phyloP scores from a whole-genome alignment of 495 filamentous ascomycete species.

The Penicillium verhagenii region DNA sequence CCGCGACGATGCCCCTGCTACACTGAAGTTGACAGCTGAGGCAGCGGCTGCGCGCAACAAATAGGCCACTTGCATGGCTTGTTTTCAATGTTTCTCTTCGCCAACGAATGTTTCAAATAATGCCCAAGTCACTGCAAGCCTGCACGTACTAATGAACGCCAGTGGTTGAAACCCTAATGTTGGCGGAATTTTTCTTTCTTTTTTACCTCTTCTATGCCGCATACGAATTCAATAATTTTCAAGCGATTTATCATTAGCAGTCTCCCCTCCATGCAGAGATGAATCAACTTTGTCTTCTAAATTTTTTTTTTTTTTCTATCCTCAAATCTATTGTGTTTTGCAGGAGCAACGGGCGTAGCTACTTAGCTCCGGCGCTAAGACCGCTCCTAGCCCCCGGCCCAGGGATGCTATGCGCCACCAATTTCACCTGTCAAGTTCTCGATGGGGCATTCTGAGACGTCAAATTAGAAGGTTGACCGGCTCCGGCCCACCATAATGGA shows the following conservation, averaged over 20 bases:
- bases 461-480: background rate
- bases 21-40: slow-evolving; percentile 61
- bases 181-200: background rate
- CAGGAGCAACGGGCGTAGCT: background rate
- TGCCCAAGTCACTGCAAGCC: background rate
- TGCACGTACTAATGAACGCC: background rate
- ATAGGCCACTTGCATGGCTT: slow-evolving; percentile 23
- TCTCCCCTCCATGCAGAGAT: background rate
- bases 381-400: background rate
- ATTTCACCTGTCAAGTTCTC: background rate
- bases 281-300: background rate
- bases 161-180: background rate
- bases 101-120: background rate
- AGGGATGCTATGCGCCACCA: background rate
- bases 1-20: slow-evolving; percentile 72
- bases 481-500: background rate
- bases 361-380: background rate
- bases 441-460: background rate
- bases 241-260: background rate
- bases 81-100: background rate
- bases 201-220: background rate
- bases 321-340: background rate
- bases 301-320: too few relatives aligned
- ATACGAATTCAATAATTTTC: background rate
- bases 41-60: slow-evolving; percentile 69